phyloP scores from a whole-genome alignment of 495 filamentous ascomycete genomes.

The Thozetella sp. region DNA sequence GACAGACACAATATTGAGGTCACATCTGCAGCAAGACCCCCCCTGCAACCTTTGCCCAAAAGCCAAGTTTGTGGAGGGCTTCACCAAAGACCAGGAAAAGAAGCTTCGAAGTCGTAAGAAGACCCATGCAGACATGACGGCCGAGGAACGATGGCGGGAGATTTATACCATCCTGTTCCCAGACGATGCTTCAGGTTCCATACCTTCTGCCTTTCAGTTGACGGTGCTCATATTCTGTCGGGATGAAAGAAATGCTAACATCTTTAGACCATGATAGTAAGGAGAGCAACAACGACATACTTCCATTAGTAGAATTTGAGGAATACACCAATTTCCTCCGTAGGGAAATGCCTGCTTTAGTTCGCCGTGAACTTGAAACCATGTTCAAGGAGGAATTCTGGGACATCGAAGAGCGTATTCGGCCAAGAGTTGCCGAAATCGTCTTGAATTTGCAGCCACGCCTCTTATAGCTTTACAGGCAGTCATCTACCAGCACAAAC shows the following conservation, averaged over 20 bases:
- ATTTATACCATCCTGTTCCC: conserved; percentile 45
- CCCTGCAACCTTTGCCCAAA: conserved; percentile 19
- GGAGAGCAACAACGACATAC: conserved; percentile 20
- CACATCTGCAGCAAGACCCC: conserved; percentile 24
- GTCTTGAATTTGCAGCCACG: conserved; percentile 22
- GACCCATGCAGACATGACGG: conserved; percentile 35
- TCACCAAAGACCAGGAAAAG: conserved; percentile 30
- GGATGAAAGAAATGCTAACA: not conserved
- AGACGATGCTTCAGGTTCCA: conserved; percentile 27
- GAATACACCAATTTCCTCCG: conserved; percentile 25
- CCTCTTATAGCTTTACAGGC: conserved; percentile 20
- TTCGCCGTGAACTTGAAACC: conserved; percentile 24
- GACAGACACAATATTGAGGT: conserved; percentile 13
- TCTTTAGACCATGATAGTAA: conserved; percentile 18
- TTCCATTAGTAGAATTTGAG: conserved; percentile 19
- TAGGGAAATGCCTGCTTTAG: conserved; percentile 28
- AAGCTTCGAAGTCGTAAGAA: conserved; percentile 39
- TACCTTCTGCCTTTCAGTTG: conserved; percentile 39
- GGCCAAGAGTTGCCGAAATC: conserved; percentile 21
- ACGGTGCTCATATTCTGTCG: no score
- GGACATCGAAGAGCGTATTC: conserved; percentile 20
- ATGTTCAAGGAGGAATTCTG: conserved; percentile 19
- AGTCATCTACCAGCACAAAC: conserved; percentile 6
- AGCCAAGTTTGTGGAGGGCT: conserved; percentile 16
- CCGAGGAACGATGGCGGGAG: conserved; percentile 43